Evolutionary conservation across 169 alveolate species (phyloP), one percentile per base, ranked within the genome.

Genomic region (Cryptosporidium ryanae): DNA sequence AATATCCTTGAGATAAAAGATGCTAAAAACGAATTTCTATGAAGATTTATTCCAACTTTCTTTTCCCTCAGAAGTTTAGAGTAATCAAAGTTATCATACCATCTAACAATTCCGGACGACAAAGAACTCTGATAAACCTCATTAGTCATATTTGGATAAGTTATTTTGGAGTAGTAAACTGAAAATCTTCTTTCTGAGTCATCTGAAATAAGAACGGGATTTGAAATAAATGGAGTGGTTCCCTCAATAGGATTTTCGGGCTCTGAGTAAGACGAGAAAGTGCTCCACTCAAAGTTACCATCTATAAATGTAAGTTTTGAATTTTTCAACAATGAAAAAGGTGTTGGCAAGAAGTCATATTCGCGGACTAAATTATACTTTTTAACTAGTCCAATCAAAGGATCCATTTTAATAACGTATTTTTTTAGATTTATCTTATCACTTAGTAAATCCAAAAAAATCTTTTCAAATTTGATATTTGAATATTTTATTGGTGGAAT

Each of bases 221-320:
- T 65, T 38, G 87, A 76, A 34, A 76, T 76, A 46, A 55, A 76
- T 23, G 87, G 87, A 21, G 64, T 61, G 25, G 87, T 76, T 13
- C 64, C 71, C 38, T 55, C 17, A 23, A 76, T 57, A 38, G 76
- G 87, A 18, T 61, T 76, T 27, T 55, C 64, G 27, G 34, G 52
- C 21, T 76, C 71, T 5, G 25, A 29, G 12, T 18, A 34, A 13
- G 43, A 43, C 4, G 64, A 59, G 38, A 38, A 76, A 7, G 76
- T 32, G 5, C 23, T 61, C 68, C 76, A 76, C 23, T 76, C 87
- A 76, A 43, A 76, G 8, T 59, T 63, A 4, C 87, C 87, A 55
- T 76, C 71, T 17, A 76, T 10, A 61, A 76, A 76, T 25, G 87
- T 76, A 21, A 76, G 25, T 17, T 76, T 63, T 13, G 87, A 76